A percentile compares a stretch with the other conserved stretches of the same genome.
phyloP scores from a whole-genome alignment of 1,284 basidiomycete genomes.

The Ustilago tritici region DNA sequence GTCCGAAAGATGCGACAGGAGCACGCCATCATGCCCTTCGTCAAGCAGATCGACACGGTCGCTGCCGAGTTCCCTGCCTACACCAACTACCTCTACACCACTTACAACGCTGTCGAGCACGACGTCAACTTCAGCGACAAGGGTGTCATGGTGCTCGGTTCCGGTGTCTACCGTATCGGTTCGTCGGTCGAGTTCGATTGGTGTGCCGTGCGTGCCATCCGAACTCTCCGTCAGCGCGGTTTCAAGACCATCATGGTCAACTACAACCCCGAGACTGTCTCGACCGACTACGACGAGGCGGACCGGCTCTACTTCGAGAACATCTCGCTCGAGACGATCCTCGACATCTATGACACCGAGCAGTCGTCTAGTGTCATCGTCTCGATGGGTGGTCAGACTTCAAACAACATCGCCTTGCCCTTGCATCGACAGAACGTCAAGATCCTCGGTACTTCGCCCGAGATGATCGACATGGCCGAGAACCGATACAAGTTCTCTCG shows the following conservation, averaged over 20 bases:
- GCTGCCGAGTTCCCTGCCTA: constrained; percentile 98
- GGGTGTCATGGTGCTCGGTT: constrained; percentile 96
- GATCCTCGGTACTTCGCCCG: constrained; percentile 97
- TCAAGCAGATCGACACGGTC: constrained; percentile 99
- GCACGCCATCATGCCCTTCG: constrained; percentile 84
- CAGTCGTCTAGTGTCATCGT: constrained; percentile 90
- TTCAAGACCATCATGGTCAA: constrained; percentile 99
- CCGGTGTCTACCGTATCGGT: constrained; percentile 97
- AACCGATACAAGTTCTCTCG: constrained; percentile 99
- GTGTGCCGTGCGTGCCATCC: constrained; percentile 97
- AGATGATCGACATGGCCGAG: constrained; percentile 99
- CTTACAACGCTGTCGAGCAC: constrained; percentile 94
- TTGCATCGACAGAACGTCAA: constrained; percentile 95
- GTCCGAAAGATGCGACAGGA: constrained; percentile 88
- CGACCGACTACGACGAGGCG: constrained; percentile 98
- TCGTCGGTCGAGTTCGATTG: constrained; percentile 99
- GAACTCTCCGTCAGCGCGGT: constrained; percentile 93
- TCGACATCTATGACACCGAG: constrained; percentile 96
- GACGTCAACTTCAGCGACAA: constrained; percentile 89
- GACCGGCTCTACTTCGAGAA: constrained; percentile 99
- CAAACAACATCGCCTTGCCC: constrained; percentile 96
- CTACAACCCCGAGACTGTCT: constrained; percentile 99
- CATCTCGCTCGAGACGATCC: constrained; percentile 93
- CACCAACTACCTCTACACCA: constrained; percentile 98
- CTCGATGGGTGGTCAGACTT: constrained; percentile 98